phyloP scores from a whole-genome alignment of 768 basidiomycete species.

The Kondoa malvinella region DNA sequence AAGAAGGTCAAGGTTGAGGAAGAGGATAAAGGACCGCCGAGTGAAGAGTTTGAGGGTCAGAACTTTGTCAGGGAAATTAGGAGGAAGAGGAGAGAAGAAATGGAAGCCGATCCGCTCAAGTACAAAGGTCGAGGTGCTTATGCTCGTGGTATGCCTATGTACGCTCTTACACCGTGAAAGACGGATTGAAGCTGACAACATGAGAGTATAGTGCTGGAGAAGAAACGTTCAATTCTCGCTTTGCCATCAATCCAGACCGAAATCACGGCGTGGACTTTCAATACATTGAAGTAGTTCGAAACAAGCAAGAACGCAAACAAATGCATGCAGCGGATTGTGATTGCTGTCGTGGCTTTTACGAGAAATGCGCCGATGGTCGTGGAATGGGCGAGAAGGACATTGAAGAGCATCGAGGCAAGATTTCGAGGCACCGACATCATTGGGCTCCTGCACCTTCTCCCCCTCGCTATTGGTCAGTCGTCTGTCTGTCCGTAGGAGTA shows the following conservation, averaged over 20 bases:
- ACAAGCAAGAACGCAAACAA: slow-evolving; percentile 44
- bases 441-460: slow-evolving; percentile 5
- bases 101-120: slow-evolving; percentile 9
- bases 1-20: background rate
- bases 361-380: slow-evolving; percentile 3
- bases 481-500: background rate
- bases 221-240: slow-evolving; percentile 41
- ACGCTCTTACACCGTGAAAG: background rate
- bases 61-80: slow-evolving; percentile 9
- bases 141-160: slow-evolving; percentile 5
- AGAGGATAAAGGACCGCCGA: slow-evolving; percentile 1
- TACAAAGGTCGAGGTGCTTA: slow-evolving; percentile 16
- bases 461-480: slow-evolving; percentile 17
- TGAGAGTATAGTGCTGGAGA: background rate
- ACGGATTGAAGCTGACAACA: background rate
- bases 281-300: slow-evolving; percentile 61
- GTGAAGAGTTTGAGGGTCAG: slow-evolving; percentile 11
- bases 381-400: slow-evolving; percentile 1
- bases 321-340: slow-evolving; percentile 68
- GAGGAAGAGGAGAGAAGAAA: slow-evolving; percentile 4
- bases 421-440: slow-evolving; percentile 13
- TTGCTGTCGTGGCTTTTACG: slow-evolving; percentile 52
- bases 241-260: slow-evolving; percentile 46
- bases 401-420: background rate
- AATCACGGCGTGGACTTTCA: slow-evolving; percentile 53